Base-by-base conservation (phyloP, 768 basidiomycete genomes). In the Psilocybe cubensis region DNA sequence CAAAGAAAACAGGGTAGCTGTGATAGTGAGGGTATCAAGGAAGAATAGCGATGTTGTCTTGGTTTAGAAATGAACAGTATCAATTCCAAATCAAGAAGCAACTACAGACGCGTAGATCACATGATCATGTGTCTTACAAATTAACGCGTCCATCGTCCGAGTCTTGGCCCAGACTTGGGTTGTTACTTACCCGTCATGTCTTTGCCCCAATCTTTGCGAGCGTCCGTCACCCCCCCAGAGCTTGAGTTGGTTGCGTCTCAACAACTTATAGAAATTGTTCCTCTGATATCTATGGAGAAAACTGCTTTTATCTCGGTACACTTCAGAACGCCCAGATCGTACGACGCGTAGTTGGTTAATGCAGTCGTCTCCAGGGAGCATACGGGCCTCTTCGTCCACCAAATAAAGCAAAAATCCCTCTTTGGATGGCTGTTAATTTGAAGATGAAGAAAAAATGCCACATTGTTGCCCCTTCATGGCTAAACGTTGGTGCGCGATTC, bases 361-460 rank as follows among this genome's bases (percentile, higher is more conserved):
- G 54, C 60, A 62, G 63, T 61, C 52, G n/a, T n/a, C 54, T 58
- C 42, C 71, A 97, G 94, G 95, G 94, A 52, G 88, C 89, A 51
- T 97, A 94, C 65, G 97, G 97, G 2, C 96, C 97, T 18, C 83
- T 99, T 52, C 80, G 88, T 5, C 96, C 97, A 1, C 96, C 96
- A 4, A 82, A 85, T 56, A 90, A 91, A 70, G 81, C 88, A 33
- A 82, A 82, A 62, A 85, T 98, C n/a, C 97, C 97, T 1, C 76
- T 98, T 3, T 99, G 97, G 97, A 88, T 99, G 79, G 97, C 96
- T 0, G 77, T 92, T 2, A 94, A 96, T 67, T 77, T 98, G 48
- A 99, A 99, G 75, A 70, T 88, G 67, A 97, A 98, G 79, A 91
- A 92, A 70, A 96, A 95, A 73, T 98, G 96, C 60, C 87, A 92